Conservation (phyloP, 2,329 filamentous ascomycete genomes). For the Hymenotorrendiella dingleyae region DNA sequence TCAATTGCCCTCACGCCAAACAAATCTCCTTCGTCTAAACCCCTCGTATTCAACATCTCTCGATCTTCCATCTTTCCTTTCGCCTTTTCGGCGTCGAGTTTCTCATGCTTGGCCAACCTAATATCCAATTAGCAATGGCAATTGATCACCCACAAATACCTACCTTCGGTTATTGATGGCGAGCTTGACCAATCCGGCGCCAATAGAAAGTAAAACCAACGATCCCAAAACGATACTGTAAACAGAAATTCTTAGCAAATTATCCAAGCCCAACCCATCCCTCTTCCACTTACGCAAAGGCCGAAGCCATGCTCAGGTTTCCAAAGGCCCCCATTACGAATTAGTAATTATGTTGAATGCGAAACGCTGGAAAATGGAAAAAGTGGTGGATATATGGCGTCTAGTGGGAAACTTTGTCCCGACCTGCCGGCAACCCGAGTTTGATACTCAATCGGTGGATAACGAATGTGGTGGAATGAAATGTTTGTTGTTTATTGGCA, state of each 20-base stretch:
- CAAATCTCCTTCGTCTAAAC: slow-evolving; percentile 21
- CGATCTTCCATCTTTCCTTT: slow-evolving; percentile 13
- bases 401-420: neutral
- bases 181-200: slow-evolving; percentile 20
- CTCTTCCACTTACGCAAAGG: slow-evolving; percentile 14
- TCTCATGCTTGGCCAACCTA: slow-evolving; percentile 16
- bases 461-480: slow-evolving; percentile 4
- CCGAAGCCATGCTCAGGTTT: slow-evolving; percentile 6
- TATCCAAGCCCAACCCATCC: neutral
- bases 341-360: slow-evolving; percentile 5
- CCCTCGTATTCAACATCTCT: slow-evolving; percentile 15
- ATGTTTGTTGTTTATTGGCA: neutral
- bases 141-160: neutral
- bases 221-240: slow-evolving; percentile 18
- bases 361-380: neutral
- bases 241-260: neutral
- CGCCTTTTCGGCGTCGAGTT: slow-evolving; percentile 16
- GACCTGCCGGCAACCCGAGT: slow-evolving; percentile 7
- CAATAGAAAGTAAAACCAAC: slow-evolving; percentile 16
- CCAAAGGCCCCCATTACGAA: slow-evolving; percentile 19
- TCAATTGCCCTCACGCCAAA: slow-evolving; percentile 24
- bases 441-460: neutral
- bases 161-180: slow-evolving; percentile 23
- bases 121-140: slow-evolving; percentile 1
- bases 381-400: neutral